Percentiles rank a stretch among this genome's conserved stretches.
Conservation (phyloP, 768 basidiomycete species). For the Floccularia luteovirens region DNA sequence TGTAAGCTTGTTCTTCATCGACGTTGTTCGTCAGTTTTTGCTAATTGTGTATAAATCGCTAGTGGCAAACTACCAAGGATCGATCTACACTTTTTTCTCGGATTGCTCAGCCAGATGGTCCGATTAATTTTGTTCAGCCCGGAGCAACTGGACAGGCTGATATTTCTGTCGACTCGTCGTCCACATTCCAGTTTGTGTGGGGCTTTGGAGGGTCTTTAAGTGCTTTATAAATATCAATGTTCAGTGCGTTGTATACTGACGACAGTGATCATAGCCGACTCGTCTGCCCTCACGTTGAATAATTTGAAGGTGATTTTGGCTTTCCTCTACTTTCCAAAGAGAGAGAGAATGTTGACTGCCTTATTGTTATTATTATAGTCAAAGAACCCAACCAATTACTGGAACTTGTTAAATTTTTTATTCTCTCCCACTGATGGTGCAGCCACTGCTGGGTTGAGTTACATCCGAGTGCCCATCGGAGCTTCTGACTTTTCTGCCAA, state of each 20-base stretch:
- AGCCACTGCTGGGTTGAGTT: slow-evolving; percentile 59
- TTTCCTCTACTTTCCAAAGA: neutral
- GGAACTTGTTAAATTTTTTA: slow-evolving; percentile 46
- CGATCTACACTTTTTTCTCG: slow-evolving; percentile 44
- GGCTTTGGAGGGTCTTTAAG: slow-evolving; percentile 67
- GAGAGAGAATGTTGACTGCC: too few relatives aligned
- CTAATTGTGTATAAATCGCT: slow-evolving; percentile 4
- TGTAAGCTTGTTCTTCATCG: slow-evolving; percentile 21
- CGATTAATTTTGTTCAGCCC: slow-evolving; percentile 54
- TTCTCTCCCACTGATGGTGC: slow-evolving; percentile 57
- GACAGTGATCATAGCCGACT: slow-evolving; percentile 55
- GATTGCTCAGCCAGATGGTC: slow-evolving; percentile 30
- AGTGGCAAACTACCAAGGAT: slow-evolving; percentile 62
- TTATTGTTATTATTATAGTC: slow-evolving; percentile 25
- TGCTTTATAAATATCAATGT: slow-evolving; percentile 14
- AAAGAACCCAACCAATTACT: slow-evolving; percentile 48
- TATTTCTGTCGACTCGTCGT: slow-evolving; percentile 50
- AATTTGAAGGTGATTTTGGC: slow-evolving; percentile 49
- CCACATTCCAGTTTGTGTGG: slow-evolving; percentile 51
- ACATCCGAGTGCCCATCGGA: slow-evolving; percentile 63
- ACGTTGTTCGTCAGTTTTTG: slow-evolving; percentile 2
- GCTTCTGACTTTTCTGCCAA: slow-evolving; percentile 66
- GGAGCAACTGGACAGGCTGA: slow-evolving; percentile 51
- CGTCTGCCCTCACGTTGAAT: slow-evolving; percentile 52
- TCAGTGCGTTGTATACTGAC: neutral